Base-by-base conservation (phyloP, 257 asterid species). In the Prunella vulgaris region DNA sequence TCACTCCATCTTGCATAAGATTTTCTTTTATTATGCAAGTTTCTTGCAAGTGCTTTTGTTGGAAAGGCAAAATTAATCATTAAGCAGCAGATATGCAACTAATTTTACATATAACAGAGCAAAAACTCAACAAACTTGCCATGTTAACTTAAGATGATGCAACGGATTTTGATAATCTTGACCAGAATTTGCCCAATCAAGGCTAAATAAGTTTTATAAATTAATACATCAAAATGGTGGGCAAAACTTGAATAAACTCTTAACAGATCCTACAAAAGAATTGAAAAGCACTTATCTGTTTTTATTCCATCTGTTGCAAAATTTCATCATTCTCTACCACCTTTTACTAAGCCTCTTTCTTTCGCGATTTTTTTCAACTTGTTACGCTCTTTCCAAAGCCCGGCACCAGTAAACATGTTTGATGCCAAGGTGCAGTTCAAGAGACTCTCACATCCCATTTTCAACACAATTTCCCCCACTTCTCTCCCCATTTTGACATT, bases 361-460 rank as follows among this genome's bases (percentile, higher is more conserved):
- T 82, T 84, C 51, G 74, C 80, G 14, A 77, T 7, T 70, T 56
- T 64, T 73, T 86, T 78, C 70, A 82, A 52, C 62, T 70, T 76
- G 80, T 85, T 87, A 33, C 91, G 71, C 53, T 82, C 88, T 76
- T 77, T 77, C 91, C 91, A 85, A 66, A 60, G 68, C 18, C 74
- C 67, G 24, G 82, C 71, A 75, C 79, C 91, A 13, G 89, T 88
- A 21, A 69, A 80, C 68, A 87, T 76, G 57, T 84, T 87, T 15
- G 95, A 85, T 64, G 83, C 42, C 81, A 85, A 72, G 10, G 84
- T 86, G 69, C 80, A 82, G 66, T 84, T 87, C 20, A 81, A 84
- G 1, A 85, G 87, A 69, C 83, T 84, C 2, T 84, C 74, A 15
- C 85, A 76, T 56, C 86, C 92, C 69, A 88, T 28, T 66, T 67